Evolutionary conservation across 768 basidiomycete species (phyloP), one percentile per base, ranked within the genome.

Genomic region (Suillus subluteus): DNA sequence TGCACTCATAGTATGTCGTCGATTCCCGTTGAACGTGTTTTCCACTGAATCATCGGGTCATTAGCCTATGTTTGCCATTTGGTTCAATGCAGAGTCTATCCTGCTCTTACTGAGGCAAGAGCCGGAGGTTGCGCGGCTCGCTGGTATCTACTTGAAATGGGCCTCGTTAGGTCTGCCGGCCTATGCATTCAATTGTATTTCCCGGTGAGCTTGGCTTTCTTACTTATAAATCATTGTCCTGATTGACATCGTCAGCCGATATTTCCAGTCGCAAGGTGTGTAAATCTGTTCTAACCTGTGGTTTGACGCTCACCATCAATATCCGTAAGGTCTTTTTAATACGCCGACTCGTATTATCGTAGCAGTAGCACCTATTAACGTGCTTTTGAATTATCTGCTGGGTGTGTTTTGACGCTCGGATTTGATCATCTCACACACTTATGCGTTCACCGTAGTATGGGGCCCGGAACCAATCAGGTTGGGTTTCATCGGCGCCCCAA

Each of bases 401-500:
- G 93, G 90, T 90, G 73, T 21, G 79, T 68, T 21, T 56, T 26
- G 21, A 50, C 35, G n/a, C 7, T 63, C 9, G 8, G 18, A 15
- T 26, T 21, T 32, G 6, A 52, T 15, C 2, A 2, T 8, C 4
- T 32, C n/a, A 62, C 9, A 6, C 26, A n/a, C 37, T 61, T 8
- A 62, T 58, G 50, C 15, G 12, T 4, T 26, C 32, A n/a, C 55
- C 52, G 38, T 62, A 84, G 93, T 96, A 0, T 95, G 94, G 94
- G 95, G 95, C 1, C 95, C 95, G 0, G 80, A 84, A 23, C 79
- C 86, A 1, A 78, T 97, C 62, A 82, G 91, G 15, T 81, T 98
- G 6, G 97, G 97, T 1, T 99, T 94, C 76, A 88, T 94, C 64
- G 97, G 97, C 18, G 96, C 96, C 4, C 96, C 97, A 0, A 83